A percentile compares a stretch with the other conserved stretches of the same genome.
phyloP scores from a whole-genome alignment of 257 asterid genomes.

The Solanum chmielewskii region DNA sequence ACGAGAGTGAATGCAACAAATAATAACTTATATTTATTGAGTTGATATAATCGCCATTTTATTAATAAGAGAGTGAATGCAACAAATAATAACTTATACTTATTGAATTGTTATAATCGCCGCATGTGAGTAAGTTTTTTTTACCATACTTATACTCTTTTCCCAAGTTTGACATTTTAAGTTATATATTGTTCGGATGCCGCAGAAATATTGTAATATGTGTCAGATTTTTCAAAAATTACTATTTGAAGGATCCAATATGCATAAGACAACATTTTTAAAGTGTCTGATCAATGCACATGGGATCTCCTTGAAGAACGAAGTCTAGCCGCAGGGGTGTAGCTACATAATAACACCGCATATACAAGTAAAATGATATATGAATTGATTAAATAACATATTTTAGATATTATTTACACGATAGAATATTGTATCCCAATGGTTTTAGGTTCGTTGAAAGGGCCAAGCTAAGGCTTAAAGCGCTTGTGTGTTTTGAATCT shows the following conservation, averaged over 20 bases:
- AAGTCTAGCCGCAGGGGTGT: background rate
- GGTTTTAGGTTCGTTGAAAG: no score
- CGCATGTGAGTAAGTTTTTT: background rate
- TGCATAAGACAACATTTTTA: background rate
- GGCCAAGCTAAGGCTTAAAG: no score
- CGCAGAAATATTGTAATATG: fast-evolving
- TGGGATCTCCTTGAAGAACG: background rate
- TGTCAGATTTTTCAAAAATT: background rate
- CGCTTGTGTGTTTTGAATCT: no score
- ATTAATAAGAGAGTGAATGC: background rate
- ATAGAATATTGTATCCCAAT: no score
- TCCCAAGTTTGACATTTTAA: background rate
- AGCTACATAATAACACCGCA: no score
- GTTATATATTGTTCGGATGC: background rate
- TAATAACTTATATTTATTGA: background rate
- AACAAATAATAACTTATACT: no score
- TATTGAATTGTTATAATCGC: background rate
- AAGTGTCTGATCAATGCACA: background rate
- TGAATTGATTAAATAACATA: no score
- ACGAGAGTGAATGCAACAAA: background rate
- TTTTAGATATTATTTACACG: no score
- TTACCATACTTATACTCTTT: background rate
- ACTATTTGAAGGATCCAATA: background rate
- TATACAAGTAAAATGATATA: no score
- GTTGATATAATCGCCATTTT: background rate